Evolutionary conservation across 192 early-diverging fungal species (phyloP), one percentile per base, ranked within the genome.

Genomic region (Martensiomyces pterosporus): DNA sequence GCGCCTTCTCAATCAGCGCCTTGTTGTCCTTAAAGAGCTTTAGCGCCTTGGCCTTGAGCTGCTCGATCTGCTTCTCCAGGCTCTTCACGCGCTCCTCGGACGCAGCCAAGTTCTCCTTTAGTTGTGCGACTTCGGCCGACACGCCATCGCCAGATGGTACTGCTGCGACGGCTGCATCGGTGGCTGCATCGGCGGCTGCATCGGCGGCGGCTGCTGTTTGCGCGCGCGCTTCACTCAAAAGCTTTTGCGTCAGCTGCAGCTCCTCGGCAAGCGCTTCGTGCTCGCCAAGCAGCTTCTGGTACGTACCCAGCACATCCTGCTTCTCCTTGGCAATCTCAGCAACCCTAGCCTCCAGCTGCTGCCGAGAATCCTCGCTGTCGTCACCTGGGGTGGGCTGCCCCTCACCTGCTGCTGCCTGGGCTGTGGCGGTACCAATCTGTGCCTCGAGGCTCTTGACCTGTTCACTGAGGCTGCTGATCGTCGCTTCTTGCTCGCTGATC

Each of bases 31-130:
- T 47, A 16, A 45, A 55, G 18, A 63, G 64, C 41, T 60, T 60
- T 9, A 50, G 41, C 26, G 61, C 60, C 43, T 52, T 43, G 21
- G 57, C 68, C 43, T 56, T 76, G 45, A 60, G 48, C 63, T 57
- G 50, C 58, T 52, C 62, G 55, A 59, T 47, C 53, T 61, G 69
- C 43, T 43, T 39, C 50, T 67, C 60, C n/a, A 59, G 45, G 18
- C 32, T 38, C 17, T 52, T 47, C 24, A 75, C 59, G 42, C 58
- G 61, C 23, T 65, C 60, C 37, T 68, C 61, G 9, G 68, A 42
- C 8, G 54, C 61, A 4, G 63, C 63, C 14, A 80, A 39, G 23
- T 76, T 57, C 12, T 77, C 55, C 49, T 83, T 77, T 17, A 91
- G 79, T 29, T 67, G 59, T 27, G 65, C 68, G 8, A 67, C 22